phyloP scores from a whole-genome alignment of 352 stramenopile species.

The Pythium dissimile region DNA sequence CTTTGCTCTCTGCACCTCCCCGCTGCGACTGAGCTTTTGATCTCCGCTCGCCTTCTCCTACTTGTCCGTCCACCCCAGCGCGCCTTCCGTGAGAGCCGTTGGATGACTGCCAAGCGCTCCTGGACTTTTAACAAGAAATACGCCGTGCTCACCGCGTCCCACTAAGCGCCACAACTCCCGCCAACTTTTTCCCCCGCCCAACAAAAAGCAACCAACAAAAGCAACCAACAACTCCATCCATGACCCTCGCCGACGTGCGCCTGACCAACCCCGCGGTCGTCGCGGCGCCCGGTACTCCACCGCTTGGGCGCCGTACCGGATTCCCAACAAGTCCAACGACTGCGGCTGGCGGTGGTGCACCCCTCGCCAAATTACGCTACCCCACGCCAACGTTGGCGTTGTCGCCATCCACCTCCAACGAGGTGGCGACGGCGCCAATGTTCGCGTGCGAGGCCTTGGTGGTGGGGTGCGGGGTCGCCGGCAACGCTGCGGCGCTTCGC shows the following conservation, averaged over 20 bases:
- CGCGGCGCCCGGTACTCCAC: neutral
- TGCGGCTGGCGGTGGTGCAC: neutral
- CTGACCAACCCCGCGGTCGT: constrained; percentile 8
- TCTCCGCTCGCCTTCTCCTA: too few species aligned
- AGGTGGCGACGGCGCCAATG: constrained; percentile 10
- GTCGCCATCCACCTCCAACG: too few species aligned
- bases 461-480: constrained; percentile 75
- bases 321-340: neutral
- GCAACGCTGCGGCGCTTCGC: constrained; percentile 64
- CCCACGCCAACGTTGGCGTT: too few species aligned
- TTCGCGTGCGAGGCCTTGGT: constrained; percentile 52
- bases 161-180: constrained; percentile 32
- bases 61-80: neutral
- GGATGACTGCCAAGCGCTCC: constrained; percentile 76
- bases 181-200: neutral
- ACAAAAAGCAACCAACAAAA: neutral
- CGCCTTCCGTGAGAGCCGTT: constrained; percentile 30
- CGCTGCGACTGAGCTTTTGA: too few species aligned
- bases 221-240: constrained; percentile 3
- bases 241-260: constrained; percentile 12
- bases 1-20: too few species aligned
- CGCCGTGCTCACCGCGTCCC: constrained; percentile 58
- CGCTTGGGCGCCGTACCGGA: neutral
- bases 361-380: too few species aligned
- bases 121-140: constrained; percentile 87